These are phyloP conservation scores for Rhodotorula babjevae DNA, from an alignment of 768 basidiomycete species.

Conservation along the genomic window DNA sequence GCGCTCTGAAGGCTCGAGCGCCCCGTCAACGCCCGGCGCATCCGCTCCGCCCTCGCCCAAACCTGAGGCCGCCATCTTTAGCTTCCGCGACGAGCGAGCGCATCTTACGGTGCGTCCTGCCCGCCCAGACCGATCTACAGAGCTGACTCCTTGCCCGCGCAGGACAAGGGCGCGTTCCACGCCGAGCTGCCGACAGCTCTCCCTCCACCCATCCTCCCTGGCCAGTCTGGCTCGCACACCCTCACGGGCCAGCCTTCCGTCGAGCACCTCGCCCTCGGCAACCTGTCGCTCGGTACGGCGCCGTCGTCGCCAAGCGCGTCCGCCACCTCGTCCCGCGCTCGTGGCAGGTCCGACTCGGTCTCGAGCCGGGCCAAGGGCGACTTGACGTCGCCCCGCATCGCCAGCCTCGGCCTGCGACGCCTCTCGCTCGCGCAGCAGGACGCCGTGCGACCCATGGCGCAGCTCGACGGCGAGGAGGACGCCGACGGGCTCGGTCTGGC, in stretches of 20 bases:
- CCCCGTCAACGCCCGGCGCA: neutral
- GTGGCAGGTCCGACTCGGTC: slow-evolving; percentile 10
- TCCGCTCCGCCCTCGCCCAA: neutral
- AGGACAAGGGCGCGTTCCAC: slow-evolving; percentile 32
- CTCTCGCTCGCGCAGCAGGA: neutral
- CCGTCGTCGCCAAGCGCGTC: neutral
- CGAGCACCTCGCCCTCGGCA: slow-evolving; percentile 22
- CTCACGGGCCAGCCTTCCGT: slow-evolving; percentile 4
- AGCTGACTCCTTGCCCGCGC: neutral
- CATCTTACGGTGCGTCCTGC: slow-evolving; percentile 15
- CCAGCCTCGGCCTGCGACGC: slow-evolving; percentile 9
- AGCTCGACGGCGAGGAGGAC: no score
- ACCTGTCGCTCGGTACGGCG: neutral
- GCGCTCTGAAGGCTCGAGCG: neutral
- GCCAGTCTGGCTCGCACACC: neutral
- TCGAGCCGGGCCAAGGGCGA: slow-evolving; percentile 12
- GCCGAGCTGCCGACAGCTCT: slow-evolving; percentile 26
- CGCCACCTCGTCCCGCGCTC: neutral
- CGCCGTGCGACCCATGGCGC: rapidly evolving
- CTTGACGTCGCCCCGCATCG: slow-evolving; percentile 32
- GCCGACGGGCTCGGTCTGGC: neutral
- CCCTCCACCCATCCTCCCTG: slow-evolving; percentile 2
- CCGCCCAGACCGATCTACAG: rapidly evolving
- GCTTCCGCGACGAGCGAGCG: slow-evolving; percentile 22
- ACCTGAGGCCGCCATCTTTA: neutral